Base-by-base conservation (phyloP, 129 eudicot species). In the Artemisia tridentata region DNA sequence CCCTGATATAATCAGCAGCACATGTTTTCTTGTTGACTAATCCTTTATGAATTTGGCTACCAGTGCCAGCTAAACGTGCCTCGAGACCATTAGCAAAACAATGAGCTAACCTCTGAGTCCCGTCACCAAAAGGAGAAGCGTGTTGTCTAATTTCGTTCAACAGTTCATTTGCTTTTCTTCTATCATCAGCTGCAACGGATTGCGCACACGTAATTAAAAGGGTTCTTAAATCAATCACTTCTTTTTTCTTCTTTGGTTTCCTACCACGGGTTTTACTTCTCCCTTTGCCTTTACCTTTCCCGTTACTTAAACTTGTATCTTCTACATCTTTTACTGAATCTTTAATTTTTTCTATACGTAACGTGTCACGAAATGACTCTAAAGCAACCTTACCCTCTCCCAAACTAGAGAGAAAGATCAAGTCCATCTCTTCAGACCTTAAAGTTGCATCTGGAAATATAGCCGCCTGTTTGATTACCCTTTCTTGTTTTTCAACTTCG, bases 21-120 rank as follows among this genome's bases (percentile, higher is more conserved):
- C 96, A 83, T 17, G 86, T 77, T 63, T 79, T 83, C 70, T 73
- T 82, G 68, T 69, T 77, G 25, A 72, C 74, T 19, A 89, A 60
- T 7, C 81, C 87, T 46, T 65, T 80, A 34, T 85, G 88, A 15
- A 83, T 72, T 69, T 79, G 88, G 27, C 83, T 67, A 3, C 91
- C 96, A 2, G 81, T 89, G 27, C 98, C 98, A 16, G 91, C 95
- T 81, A 89, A 46, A 34, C 98, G 98, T 17, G 98, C 95, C 84
- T 87, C 95, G 2, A 92, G 84, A 50, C 86, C 96, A 65, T 87
- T 72, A 25, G 95, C 98, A 41, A 87, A 83, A 65, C 78, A 80
- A 72, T 87, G 81, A n/a, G 98, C 95, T 76, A 93, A 61, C 60
- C 98, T 80, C 69, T 93, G 90, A 17, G 60, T 71, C 15, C 96